Evolutionary conservation across 2,329 filamentous ascomycete genomes (phyloP).

Genomic region (Pseudocercospora musae): DNA sequence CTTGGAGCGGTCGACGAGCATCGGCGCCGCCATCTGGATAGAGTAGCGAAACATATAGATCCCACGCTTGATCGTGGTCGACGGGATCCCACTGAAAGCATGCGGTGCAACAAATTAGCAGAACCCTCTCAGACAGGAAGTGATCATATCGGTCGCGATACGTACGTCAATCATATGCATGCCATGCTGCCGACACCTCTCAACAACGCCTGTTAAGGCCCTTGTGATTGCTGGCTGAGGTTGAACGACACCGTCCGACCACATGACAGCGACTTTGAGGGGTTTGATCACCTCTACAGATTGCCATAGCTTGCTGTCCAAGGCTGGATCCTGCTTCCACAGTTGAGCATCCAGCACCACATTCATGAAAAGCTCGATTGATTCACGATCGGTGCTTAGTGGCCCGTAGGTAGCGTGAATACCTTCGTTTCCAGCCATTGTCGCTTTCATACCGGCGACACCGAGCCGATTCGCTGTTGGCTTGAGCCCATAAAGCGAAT

Average conservation of each 20-base stretch:
- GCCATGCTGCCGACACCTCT: neutral
- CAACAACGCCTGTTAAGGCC: neutral
- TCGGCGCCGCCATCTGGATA: conserved; percentile 1
- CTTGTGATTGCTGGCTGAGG: neutral
- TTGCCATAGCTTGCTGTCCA: neutral
- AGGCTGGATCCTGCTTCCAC: conserved; percentile 18
- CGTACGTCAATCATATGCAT: neutral
- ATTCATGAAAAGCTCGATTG: conserved; percentile 21
- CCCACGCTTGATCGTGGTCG: conserved; percentile 1
- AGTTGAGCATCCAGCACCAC: conserved; percentile 16
- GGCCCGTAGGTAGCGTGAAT: conserved; percentile 28
- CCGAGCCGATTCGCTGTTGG: conserved; percentile 39
- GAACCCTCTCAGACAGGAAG: too few species aligned
- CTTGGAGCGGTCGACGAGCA: neutral
- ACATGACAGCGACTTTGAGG: neutral
- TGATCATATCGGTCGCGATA: too few species aligned
- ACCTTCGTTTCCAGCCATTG: conserved; percentile 34
- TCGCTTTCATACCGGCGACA: conserved; percentile 20
- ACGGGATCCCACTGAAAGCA: neutral
- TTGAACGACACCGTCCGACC: neutral
- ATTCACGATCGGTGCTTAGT: conserved; percentile 19
- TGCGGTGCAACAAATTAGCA: too few species aligned
- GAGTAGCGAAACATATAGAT: neutral
- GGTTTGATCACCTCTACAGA: neutral
- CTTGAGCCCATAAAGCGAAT: conserved; percentile 33